Evolutionary conservation across 768 basidiomycete genomes (phyloP).

Genomic region (Brasilioporus rufonigricans): DNA sequence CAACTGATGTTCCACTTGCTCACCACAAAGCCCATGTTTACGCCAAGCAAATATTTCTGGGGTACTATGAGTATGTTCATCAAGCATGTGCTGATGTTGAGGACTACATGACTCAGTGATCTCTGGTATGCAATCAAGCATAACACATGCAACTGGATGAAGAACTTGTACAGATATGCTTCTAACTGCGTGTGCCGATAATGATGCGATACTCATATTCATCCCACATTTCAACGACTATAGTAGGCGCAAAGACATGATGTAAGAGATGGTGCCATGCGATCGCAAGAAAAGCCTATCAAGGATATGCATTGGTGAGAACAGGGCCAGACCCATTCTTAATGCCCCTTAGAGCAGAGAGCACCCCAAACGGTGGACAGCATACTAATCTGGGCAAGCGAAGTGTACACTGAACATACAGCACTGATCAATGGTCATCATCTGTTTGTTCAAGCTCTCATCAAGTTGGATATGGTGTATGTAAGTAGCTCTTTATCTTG

Average conservation of each 20-base stretch:
- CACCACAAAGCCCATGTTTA: slow-evolving; percentile 11
- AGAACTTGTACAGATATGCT: slow-evolving; percentile 34
- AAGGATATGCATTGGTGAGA: slow-evolving; percentile 32
- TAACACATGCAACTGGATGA: slow-evolving; percentile 33
- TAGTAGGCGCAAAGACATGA: slow-evolving; percentile 30
- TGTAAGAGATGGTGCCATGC: slow-evolving; percentile 33
- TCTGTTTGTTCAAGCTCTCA: slow-evolving; percentile 59
- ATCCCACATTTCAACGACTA: neutral
- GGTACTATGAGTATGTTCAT: slow-evolving; percentile 8
- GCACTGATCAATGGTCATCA: slow-evolving; percentile 51
- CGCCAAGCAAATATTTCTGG: slow-evolving; percentile 21
- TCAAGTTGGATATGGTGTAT: slow-evolving; percentile 73
- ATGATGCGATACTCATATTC: neutral
- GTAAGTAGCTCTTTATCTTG: slow-evolving; percentile 38
- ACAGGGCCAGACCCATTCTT: slow-evolving; percentile 18
- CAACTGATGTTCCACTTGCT: slow-evolving; percentile 21
- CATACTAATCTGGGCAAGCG: slow-evolving; percentile 57
- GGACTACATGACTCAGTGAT: slow-evolving; percentile 13
- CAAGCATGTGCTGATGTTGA: neutral
- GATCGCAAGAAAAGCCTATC: slow-evolving; percentile 30
- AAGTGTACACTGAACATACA: slow-evolving; percentile 51
- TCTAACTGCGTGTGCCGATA: neutral
- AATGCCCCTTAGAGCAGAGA: slow-evolving; percentile 8
- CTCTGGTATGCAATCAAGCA: slow-evolving; percentile 32
- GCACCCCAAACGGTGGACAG: slow-evolving; percentile 48